Base-by-base conservation (phyloP, 805 yeast genomes). In the Candida ipomoeae region DNA sequence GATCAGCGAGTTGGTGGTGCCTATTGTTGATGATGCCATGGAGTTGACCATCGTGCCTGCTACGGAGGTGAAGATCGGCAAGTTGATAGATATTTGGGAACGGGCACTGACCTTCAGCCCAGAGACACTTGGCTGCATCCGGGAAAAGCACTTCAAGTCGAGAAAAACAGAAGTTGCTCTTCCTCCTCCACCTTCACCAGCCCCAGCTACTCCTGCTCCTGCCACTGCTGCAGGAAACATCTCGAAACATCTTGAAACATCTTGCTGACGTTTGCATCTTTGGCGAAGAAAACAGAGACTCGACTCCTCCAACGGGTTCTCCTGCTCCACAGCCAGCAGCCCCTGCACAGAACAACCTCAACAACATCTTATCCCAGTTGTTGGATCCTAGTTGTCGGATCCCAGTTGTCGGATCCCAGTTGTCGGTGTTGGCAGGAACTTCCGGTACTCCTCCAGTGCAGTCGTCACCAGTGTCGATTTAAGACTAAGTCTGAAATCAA, bases 11-110 rank as follows among this genome's bases (percentile, higher is more conserved):
- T 69, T 84, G 55, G 80, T 90, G 55, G 85, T 82, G 60, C 75
- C 78, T 40, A 66, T 88, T 50, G 67, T 89, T 54, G 82, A 80
- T 55, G 84, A 84, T 59, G 82, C 89, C 31, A 68, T 84, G 56
- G 73, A 78, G 39, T 80, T 77, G 52, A 74, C 81, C 54, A 69
- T 77, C 39, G 65, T 64, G 52, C 49, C 87, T 76, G 63, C 87
- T 74, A 68, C 80, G 68, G 63, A 57, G 63, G 89, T 82, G 52
- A 94, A 91, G 67, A 81, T 90, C 59, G 74, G 83, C 61, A 92
- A 90, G 69, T 77, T 94, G 58, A 79, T 94, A 57, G 96, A 89
- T 55, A 91, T 94, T 61, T 94, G 99, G 99, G 88, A 83, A 57
- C 83, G 88, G 56, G 85, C 90, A 36, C 82, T 81, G 40, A 86